Evolutionary conservation across 345 rosid genomes (phyloP), one percentile per base, ranked within the genome.

Genomic region (Xanthoceras sorbifolium): DNA sequence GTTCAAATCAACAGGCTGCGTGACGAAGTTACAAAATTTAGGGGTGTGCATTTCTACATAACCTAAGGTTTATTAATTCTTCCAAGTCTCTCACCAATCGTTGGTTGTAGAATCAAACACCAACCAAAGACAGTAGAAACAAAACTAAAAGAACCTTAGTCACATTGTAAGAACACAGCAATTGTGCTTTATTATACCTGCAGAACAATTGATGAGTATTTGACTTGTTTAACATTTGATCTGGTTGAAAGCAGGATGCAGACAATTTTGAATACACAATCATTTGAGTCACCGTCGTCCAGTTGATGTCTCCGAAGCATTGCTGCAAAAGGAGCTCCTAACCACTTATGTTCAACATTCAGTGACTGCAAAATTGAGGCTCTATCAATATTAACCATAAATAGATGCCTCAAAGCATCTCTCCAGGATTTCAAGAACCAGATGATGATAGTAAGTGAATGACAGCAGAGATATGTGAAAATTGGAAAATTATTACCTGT

Each of bases 1-100:
- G 87, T 95, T 90, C 84, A 93, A 77, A 85, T 91, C 92, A 77
- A 93, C 59, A 71, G 99, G 97, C 99, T 95, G 92, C 29, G 80
- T 15, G 32, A 75, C 61, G 14, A 76, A 71, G 36, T 65, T 31
- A 81, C 25, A 73, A 85, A 29, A 82, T 82, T 57, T 71, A 71
- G 75, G 77, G 54, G 69, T 65, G 59, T 59, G 64, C 75, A 60
- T 52, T 14, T 46, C 26, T 50, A 62, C 36, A 3, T 50, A 77
- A 65, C 75, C 38, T 38, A 44, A 66, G 46, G 38, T 25, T 22
- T 66, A 34, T 71, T 23, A 65, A 52, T 63, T 50, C 36, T 50
- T 15, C 71, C 61, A 44, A 52, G 72, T 61, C 46, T 65, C 34
- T 42, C 68, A 59, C 59, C 57, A 67, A 17, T 34, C n/a, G 48